Evolutionary conservation across 768 basidiomycete species (phyloP), one percentile per base, ranked within the genome.

Genomic region (Boletellus ananiceps): DNA sequence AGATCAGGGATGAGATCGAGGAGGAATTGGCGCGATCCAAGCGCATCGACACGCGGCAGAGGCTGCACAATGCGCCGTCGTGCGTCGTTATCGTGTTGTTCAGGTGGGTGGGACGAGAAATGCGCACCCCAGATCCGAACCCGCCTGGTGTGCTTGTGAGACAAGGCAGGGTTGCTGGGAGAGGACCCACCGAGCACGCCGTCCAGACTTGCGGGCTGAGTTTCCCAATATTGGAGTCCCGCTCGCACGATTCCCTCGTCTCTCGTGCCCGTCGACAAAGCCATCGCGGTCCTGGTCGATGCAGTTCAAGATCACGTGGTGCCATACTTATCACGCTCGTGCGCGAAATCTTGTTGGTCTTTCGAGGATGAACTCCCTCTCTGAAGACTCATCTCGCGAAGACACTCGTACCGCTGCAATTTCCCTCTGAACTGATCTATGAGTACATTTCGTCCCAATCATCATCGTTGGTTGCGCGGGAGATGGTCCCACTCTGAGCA

Each of bases 21-120:
- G 51, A 95, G 76, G 65, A 98, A 88, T 32, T 90, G 83, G 32
- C 95, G 83, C 2, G 93, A 95, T 35, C 90, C 87, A 14, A 96
- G 79, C 5, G 93, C 79, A 67, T 99, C 95, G 57, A 97, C 74
- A 33, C 93, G 82, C 0, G 95, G 94, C 18, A 97, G 80, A 37
- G 93, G 81, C 87, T 93, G 50, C 45, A 25, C 5, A 3, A 15
- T 40, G 3, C 39, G 40, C 41, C 27, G 23, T 32, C 5, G 27
- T 37, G 29, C 2, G 36, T 50, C 31, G 25, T 38, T 49, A 38
- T 51, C 18, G 45, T 6, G n/a, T 19, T 31, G 16, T 11, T 19
- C 18, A 19, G 14, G 46, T 18, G 40, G 32, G 32, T 31, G 32
- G 29, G 32, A 8, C 31, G 31, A 49, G 46, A 57, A 31, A 55